Base-by-base conservation (phyloP, 805 yeast species). In the Pichia membranifaciens region DNA sequence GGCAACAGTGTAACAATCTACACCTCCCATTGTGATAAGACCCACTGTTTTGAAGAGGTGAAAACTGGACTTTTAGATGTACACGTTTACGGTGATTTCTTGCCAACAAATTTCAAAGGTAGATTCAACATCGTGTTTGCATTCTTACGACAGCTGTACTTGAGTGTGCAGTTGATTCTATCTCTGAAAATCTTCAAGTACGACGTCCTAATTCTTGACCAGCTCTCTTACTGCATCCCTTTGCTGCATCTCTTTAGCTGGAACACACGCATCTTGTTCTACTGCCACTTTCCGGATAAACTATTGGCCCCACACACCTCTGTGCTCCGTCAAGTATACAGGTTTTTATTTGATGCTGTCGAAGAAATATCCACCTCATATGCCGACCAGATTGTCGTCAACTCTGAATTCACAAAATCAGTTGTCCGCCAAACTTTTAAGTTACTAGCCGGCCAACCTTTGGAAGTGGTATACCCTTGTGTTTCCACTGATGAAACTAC, bases 241-340 rank as follows among this genome's bases (percentile, higher is more conserved):
- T 53, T 90, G 15, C 56, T 93, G 18, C 80, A 58, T 53, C 61
- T 66, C 50, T 77, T 64, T 61, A 71, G 68, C 52, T 52, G 45
- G 47, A 64, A 55, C 1, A 62, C 84, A 2, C 77, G 78, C 43
- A 74, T 86, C 3, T 66, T 93, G 44, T 93, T 91, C 61, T 93
- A 93, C 65, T 90, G 99, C 59, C 99, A 93, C 69, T 91, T 91
- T 64, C 99, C 99, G 0, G 99, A 93, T 64, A 84, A 84, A 59
- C 70, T 84, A 42, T 68, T 91, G 38, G 83, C 96, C 0, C 68
- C 70, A 17, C 82, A 82, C 45, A 69, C 74, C 3, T 69, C 82
- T 2, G 23, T 73, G 1, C 23, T 84, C 8, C 82, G 88, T 57
- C 69, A 66, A 50, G 43, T 85, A 0, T 93, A 93, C 65, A 72